These are phyloP conservation scores for Emiliania huxleyi DNA, from an alignment of 78 protist species.

Conservation along the genomic window DNA sequence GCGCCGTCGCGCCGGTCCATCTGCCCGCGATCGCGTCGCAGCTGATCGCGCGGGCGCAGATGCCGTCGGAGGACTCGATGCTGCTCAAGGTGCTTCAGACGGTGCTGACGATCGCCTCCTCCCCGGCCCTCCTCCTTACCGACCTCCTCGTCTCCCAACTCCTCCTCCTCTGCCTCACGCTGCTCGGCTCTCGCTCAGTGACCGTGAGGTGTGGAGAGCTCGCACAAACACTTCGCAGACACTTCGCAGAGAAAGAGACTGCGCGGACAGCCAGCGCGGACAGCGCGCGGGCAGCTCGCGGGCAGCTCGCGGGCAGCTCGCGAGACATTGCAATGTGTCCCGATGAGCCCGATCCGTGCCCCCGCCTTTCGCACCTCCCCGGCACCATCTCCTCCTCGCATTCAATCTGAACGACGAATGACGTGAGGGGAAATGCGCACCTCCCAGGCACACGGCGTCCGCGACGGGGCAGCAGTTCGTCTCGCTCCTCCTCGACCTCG, in stretches of 20 bases:
- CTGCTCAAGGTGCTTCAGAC: constrained; percentile 17
- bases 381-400: no score
- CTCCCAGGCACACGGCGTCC: background rate
- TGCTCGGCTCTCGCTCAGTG: no score
- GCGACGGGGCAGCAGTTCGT: constrained; percentile 7
- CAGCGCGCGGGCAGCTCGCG: no score
- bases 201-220: no score
- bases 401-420: no score
- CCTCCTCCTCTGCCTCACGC: constrained; percentile 5
- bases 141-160: background rate
- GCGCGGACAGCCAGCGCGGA: no score
- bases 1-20: background rate
- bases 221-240: no score
- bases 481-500: background rate
- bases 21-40: constrained; percentile 1
- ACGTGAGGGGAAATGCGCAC: background rate
- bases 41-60: background rate
- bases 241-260: no score
- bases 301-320: no score
- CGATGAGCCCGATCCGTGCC: no score
- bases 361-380: no score
- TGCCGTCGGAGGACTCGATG: background rate
- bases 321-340: no score
- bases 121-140: background rate
- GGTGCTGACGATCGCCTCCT: background rate